These are phyloP conservation scores for Trametes hirsuta DNA, from an alignment of 1,284 basidiomycete genomes.

Conservation along the genomic window DNA sequence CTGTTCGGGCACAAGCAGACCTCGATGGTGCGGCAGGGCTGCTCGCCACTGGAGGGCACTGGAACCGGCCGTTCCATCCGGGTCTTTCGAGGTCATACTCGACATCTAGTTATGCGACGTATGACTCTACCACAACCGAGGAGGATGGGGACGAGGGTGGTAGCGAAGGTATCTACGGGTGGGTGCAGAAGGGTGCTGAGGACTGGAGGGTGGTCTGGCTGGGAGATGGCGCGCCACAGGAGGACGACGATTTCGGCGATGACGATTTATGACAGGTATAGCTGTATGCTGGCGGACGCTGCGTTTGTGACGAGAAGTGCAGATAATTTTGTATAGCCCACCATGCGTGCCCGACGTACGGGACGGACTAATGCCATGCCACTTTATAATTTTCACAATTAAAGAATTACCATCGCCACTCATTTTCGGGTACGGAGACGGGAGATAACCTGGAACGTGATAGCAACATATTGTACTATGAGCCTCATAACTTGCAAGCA, in stretches of 20 bases:
- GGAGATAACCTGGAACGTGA: too few relatives aligned
- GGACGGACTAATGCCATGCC: too few relatives aligned
- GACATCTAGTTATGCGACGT: slow-evolving; percentile 45
- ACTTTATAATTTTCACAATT: too few relatives aligned
- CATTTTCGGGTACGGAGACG: too few relatives aligned
- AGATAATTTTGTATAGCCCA: not conserved
- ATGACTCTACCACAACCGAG: slow-evolving; percentile 50
- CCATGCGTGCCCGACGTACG: not conserved
- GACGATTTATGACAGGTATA: not conserved
- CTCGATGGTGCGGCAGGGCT: slow-evolving; percentile 68
- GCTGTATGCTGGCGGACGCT: not conserved
- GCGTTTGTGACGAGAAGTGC: not conserved
- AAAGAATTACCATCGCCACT: too few relatives aligned
- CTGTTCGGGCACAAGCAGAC: slow-evolving; percentile 58
- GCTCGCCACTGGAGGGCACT: slow-evolving; percentile 67
- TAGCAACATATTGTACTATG: too few relatives aligned
- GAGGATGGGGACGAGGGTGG: slow-evolving; percentile 40
- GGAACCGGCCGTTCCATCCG: slow-evolving; percentile 57
- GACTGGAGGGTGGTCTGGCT: slow-evolving; percentile 83
- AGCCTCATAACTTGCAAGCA: too few relatives aligned
- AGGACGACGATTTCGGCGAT: slow-evolving; percentile 29
- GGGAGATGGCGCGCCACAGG: slow-evolving; percentile 52
- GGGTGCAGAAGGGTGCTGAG: slow-evolving; percentile 66
- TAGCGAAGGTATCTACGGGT: slow-evolving; percentile 72
- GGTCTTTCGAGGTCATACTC: slow-evolving; percentile 46